These are phyloP conservation scores for Scytalidium sp. DNA, from an alignment of 2,329 filamentous ascomycete species.

Conservation along the genomic window DNA sequence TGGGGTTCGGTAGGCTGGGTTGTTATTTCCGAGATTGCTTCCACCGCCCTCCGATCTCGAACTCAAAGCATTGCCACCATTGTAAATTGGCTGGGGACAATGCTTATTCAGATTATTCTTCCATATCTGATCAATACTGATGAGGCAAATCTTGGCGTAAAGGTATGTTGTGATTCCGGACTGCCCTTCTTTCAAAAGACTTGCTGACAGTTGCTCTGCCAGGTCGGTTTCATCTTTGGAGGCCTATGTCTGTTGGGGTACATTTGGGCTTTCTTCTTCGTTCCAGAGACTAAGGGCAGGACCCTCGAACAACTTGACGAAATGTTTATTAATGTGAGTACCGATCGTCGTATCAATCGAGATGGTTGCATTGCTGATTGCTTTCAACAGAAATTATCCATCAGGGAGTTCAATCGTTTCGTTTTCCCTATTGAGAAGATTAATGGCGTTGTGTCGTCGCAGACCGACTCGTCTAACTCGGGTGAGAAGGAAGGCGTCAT, in stretches of 20 bases:
- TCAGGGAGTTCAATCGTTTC: not conserved
- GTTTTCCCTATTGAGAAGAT: not conserved
- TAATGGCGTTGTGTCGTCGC: not conserved
- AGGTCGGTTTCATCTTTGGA: not conserved
- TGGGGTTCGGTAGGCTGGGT: constrained; percentile 87
- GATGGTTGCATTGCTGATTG: not conserved
- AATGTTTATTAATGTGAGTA: constrained; percentile 10
- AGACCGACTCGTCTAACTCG: not conserved
- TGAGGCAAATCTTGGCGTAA: constrained; percentile 1
- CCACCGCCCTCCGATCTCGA: constrained; percentile 79
- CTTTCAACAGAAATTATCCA: not conserved
- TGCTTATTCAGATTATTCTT: not conserved
- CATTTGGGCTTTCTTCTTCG: constrained; percentile 49
- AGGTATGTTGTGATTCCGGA: not conserved
- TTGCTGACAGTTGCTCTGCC: not conserved
- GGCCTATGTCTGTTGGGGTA: not conserved
- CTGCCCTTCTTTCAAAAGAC: not conserved
- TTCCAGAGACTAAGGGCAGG: constrained; percentile 70
- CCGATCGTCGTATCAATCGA: not conserved
- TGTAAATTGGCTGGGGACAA: not conserved
- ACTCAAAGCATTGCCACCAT: constrained; percentile 71
- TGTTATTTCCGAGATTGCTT: constrained; percentile 76
- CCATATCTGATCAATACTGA: constrained; percentile 2
- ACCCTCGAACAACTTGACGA: constrained; percentile 73
- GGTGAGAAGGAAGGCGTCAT: too few species aligned